These are phyloP conservation scores for Cystobasidiaceae sp. DNA, from an alignment of 1,284 basidiomycete species.

Conservation along the genomic window DNA sequence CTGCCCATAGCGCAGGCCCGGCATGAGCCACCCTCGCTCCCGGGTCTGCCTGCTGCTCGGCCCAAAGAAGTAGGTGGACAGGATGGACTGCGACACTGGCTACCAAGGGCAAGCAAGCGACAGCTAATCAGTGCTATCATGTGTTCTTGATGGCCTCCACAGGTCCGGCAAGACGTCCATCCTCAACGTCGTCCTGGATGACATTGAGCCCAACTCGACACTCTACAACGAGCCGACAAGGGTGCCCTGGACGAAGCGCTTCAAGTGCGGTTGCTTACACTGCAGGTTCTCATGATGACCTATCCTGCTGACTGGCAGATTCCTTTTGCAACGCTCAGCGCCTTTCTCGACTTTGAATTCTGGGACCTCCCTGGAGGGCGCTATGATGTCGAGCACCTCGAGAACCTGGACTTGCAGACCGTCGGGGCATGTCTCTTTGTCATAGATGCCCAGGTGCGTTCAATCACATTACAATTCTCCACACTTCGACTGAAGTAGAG, in stretches of 20 bases:
- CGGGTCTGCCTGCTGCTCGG: conserved; percentile 19
- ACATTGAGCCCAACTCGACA: conserved; percentile 74
- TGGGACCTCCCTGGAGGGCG: conserved; percentile 87
- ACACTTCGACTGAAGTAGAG: background rate
- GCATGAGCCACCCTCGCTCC: conserved; percentile 2
- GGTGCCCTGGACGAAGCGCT: conserved; percentile 65
- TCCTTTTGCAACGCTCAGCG: conserved; percentile 52
- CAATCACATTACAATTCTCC: background rate
- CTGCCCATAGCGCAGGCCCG: no score
- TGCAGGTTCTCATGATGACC: no score
- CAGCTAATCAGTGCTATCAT: no score
- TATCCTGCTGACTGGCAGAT: conserved; percentile 26
- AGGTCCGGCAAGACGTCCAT: conserved; percentile 93
- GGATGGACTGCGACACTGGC: no score
- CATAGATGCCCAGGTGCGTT: conserved; percentile 83
- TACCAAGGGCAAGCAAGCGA: no score
- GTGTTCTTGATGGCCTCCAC: background rate
- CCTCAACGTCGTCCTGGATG: conserved; percentile 82
- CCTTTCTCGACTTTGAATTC: conserved; percentile 84
- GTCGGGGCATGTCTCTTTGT: conserved; percentile 69
- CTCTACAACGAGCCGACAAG: conserved; percentile 87
- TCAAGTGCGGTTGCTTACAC: conserved; percentile 87
- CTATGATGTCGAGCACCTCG: conserved; percentile 67
- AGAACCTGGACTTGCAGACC: conserved; percentile 47
- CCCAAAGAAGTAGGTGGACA: conserved; percentile 20